A percentile compares a stretch with the other conserved stretches of the same genome.
Conservation (phyloP, 169 alveolate species). For the Gregarina niphandrodes region DNA sequence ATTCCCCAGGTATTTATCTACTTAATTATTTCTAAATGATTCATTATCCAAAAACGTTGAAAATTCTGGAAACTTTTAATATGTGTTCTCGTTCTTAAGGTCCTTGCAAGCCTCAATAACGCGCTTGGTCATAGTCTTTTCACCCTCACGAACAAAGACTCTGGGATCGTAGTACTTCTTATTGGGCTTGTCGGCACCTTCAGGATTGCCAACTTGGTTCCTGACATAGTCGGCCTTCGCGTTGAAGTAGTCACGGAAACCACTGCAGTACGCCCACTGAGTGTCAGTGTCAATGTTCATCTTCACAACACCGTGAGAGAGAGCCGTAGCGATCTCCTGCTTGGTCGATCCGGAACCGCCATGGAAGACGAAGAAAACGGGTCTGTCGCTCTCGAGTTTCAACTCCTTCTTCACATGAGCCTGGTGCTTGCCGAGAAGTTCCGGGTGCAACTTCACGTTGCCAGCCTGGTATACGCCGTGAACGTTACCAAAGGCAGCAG, state of each 20-base stretch:
- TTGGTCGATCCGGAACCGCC: constrained; percentile 14
- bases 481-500: constrained; percentile 15
- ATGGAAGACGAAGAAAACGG: constrained; percentile 13
- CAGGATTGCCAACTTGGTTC: constrained; percentile 16
- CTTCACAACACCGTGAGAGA: constrained; percentile 5
- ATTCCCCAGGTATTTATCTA: too few species aligned
- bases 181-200: constrained; percentile 16
- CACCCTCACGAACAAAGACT: constrained; percentile 4
- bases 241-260: constrained; percentile 7
- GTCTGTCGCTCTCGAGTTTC: too few species aligned
- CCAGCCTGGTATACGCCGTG: constrained; percentile 18
- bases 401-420: constrained; percentile 4
- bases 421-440: constrained; percentile 7
- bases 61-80: too few species aligned
- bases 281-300: constrained; percentile 12
- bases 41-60: too few species aligned
- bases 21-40: too few species aligned
- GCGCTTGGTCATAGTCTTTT: constrained; percentile 2
- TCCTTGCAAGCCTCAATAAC: constrained; percentile 7
- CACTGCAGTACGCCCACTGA: constrained; percentile 18
- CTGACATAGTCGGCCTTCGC: constrained; percentile 13
- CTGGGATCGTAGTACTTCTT: constrained; percentile 14
- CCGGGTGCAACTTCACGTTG: constrained; percentile 10
- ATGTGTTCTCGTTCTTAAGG: constrained; percentile 1
- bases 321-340: constrained; percentile 10